Percentiles rank a stretch among this genome's conserved stretches.
Evolutionary conservation across 441 rosid genomes (phyloP).

Genomic region (Eruca vesicaria): DNA sequence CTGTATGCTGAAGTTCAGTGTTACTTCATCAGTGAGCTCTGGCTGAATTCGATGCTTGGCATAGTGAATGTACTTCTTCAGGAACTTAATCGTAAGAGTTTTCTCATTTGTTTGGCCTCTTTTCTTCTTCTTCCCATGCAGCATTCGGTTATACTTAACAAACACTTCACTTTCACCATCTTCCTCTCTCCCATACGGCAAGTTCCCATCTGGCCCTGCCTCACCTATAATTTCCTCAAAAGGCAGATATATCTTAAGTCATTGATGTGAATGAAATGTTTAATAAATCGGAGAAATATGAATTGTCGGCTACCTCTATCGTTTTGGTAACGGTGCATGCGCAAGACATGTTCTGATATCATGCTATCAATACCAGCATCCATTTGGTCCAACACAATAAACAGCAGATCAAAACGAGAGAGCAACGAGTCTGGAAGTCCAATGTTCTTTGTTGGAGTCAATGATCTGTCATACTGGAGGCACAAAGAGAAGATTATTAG

Average conservation of each 20-base stretch:
- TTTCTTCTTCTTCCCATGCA: slow-evolving; percentile 76
- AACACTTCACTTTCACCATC: slow-evolving; percentile 79
- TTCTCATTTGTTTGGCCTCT: slow-evolving; percentile 69
- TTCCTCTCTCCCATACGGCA: slow-evolving; percentile 75
- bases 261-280: neutral
- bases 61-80: slow-evolving; percentile 95
- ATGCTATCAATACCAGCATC: slow-evolving; percentile 88
- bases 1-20: neutral
- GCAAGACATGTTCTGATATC: slow-evolving; percentile 93
- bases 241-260: slow-evolving; percentile 15
- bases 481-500: slow-evolving; percentile 17
- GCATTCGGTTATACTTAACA: slow-evolving; percentile 86
- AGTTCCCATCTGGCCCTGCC: slow-evolving; percentile 58
- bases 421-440: slow-evolving; percentile 99
- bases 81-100: slow-evolving; percentile 80
- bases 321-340: slow-evolving; percentile 80
- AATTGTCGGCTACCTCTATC: slow-evolving; percentile 64
- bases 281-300: neutral
- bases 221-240: slow-evolving; percentile 51
- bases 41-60: slow-evolving; percentile 96
- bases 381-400: slow-evolving; percentile 99
- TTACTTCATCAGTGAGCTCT: slow-evolving; percentile 89
- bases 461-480: slow-evolving; percentile 88
- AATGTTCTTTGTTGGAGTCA: slow-evolving; percentile 98
- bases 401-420: slow-evolving; percentile 96